phyloP scores from a whole-genome alignment of 768 basidiomycete genomes.

The Boletus fagicola region DNA sequence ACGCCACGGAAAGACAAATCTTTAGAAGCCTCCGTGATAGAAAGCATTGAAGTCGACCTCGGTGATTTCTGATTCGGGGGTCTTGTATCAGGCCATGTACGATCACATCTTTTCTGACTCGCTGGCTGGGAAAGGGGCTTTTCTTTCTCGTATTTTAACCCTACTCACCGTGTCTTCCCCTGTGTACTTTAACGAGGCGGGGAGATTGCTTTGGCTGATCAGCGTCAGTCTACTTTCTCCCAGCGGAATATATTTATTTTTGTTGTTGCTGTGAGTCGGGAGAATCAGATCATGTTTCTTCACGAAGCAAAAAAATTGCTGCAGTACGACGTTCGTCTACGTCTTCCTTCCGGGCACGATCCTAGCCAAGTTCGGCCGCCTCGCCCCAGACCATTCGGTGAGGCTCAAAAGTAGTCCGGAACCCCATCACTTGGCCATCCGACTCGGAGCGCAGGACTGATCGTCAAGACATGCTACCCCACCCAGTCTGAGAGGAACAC shows the following conservation, averaged over 20 bases:
- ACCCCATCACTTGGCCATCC: too few species aligned
- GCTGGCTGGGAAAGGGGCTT: neutral
- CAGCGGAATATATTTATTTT: conserved; percentile 6
- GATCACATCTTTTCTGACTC: neutral
- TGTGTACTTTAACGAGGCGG: conserved; percentile 6
- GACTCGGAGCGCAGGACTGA: too few species aligned
- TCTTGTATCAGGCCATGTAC: conserved; percentile 3
- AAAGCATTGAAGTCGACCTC: conserved; percentile 70
- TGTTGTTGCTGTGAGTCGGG: neutral
- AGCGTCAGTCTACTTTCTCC: neutral
- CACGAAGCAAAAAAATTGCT: neutral
- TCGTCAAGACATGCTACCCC: too few species aligned
- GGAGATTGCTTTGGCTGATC: conserved; percentile 5
- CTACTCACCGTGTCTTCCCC: neutral
- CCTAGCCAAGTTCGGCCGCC: neutral
- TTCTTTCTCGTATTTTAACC: neutral
- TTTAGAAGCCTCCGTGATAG: conserved; percentile 58
- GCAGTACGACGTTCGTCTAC: neutral
- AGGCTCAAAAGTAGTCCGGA: too few species aligned
- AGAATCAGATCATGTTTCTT: neutral
- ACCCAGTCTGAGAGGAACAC: too few species aligned
- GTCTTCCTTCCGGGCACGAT: neutral
- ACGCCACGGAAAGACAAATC: conserved; percentile 38
- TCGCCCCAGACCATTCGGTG: too few species aligned
- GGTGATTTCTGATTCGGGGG: conserved; percentile 60